Evolutionary conservation across 2,329 filamentous ascomycete genomes (phyloP).

Genomic region (Arachnopeziza araneosa): DNA sequence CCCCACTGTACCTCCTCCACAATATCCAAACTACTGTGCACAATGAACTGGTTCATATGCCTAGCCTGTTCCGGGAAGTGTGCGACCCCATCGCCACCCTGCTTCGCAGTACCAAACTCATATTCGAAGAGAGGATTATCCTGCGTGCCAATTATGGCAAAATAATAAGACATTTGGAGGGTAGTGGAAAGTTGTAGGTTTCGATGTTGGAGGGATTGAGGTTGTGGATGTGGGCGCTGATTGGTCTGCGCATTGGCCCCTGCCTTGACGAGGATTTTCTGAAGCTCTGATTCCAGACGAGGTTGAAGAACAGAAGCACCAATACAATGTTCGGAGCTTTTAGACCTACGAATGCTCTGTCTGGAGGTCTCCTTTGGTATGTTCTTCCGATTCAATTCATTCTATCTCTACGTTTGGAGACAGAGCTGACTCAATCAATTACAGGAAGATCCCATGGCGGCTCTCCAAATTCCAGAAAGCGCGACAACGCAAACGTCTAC

Average conservation of each 20-base stretch:
- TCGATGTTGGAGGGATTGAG: conserved; percentile 1
- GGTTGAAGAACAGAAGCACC: not conserved
- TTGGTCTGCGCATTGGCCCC: conserved; percentile 13
- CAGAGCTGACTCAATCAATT: conserved; percentile 15
- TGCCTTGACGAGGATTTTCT: not conserved
- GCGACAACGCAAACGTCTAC: conserved; percentile 76
- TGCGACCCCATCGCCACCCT: conserved; percentile 86
- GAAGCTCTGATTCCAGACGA: not conserved
- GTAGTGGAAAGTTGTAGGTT: not conserved
- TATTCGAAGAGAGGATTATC: conserved; percentile 96
- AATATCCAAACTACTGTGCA: conserved; percentile 89
- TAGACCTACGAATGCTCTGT: conserved; percentile 70
- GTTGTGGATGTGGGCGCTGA: conserved; percentile 13
- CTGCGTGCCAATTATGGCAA: conserved; percentile 90
- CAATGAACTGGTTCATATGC: conserved; percentile 95
- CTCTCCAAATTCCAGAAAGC: conserved; percentile 88
- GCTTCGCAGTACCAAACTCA: conserved; percentile 94
- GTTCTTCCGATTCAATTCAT: conserved; percentile 11
- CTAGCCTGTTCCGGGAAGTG: conserved; percentile 84
- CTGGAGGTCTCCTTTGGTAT: conserved; percentile 78
- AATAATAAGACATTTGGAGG: conserved; percentile 88
- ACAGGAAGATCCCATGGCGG: conserved; percentile 92
- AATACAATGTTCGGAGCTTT: conserved; percentile 73
- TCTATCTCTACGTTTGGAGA: not conserved
- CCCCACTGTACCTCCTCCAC: conserved; percentile 97